phyloP scores from a whole-genome alignment of 1,284 basidiomycete genomes.

The Cryptococcus sp. region DNA sequence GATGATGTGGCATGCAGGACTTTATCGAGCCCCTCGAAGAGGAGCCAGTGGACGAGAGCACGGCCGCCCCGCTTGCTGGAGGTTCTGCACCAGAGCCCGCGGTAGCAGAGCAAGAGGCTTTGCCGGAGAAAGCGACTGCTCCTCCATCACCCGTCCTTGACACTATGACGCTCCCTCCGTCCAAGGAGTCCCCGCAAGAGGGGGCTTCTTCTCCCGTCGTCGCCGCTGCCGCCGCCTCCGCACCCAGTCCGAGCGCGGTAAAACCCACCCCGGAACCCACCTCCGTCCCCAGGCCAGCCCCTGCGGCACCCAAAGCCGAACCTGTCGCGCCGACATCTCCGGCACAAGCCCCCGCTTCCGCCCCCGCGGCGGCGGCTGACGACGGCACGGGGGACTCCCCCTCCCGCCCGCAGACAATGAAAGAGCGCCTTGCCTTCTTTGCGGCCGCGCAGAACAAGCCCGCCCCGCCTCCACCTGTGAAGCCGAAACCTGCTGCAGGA shows the following conservation, averaged over 20 bases:
- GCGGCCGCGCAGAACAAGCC: constrained; percentile 39
- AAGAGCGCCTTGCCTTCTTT: constrained; percentile 51
- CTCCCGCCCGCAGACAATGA: constrained; percentile 38
- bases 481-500: constrained; percentile 61
- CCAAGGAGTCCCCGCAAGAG: no score
- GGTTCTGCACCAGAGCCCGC: no score
- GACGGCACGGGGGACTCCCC: constrained; percentile 11
- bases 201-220: constrained; percentile 12
- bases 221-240: constrained; percentile 22
- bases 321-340: constrained; percentile 9
- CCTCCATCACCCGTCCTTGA: no score
- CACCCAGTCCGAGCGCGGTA: constrained; percentile 19
- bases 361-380: constrained; percentile 19
- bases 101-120: no score
- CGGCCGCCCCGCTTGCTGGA: no score
- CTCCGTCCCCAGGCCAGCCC: constrained; percentile 21
- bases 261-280: constrained; percentile 15
- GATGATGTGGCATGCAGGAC: constrained; percentile 27
- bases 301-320: constrained; percentile 40
- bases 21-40: constrained; percentile 36
- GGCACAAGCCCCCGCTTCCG: constrained; percentile 8
- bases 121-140: no score
- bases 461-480: constrained; percentile 56
- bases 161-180: no score
- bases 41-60: background rate